Conservation (phyloP, 2,329 filamentous ascomycete genomes). For the Allantophomopsis cytisporea region DNA sequence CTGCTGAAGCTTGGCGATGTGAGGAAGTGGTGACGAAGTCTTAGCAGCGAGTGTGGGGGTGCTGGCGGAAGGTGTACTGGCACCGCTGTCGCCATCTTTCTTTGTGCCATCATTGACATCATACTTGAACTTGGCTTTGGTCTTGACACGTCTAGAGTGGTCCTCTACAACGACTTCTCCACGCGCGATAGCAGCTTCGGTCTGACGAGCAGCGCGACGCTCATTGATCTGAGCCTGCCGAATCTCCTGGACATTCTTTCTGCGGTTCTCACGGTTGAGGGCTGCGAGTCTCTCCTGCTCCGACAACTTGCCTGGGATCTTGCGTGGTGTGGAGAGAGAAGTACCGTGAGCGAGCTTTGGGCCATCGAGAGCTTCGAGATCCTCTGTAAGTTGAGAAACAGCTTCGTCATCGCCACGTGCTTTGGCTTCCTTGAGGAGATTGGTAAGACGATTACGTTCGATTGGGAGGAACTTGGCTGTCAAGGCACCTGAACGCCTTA, state of each 20-base stretch:
- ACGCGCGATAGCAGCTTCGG: constrained; percentile 45
- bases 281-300: constrained; percentile 76
- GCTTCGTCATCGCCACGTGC: constrained; percentile 46
- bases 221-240: constrained; percentile 82
- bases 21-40: constrained; percentile 29
- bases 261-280: constrained; percentile 74
- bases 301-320: constrained; percentile 32
- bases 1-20: constrained; percentile 33
- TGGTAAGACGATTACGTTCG: constrained; percentile 54
- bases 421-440: constrained; percentile 53
- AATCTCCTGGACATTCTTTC: constrained; percentile 77
- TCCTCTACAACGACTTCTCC: constrained; percentile 49
- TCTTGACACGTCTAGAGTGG: constrained; percentile 47
- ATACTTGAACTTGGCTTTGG: constrained; percentile 54
- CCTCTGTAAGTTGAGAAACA: constrained; percentile 38
- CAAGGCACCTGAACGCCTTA: constrained; percentile 56
- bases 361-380: constrained; percentile 48
- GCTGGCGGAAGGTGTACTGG: constrained; percentile 31
- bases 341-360: constrained; percentile 66
- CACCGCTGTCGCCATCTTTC: constrained; percentile 34
- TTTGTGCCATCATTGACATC: constrained; percentile 41
- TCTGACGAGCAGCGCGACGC: constrained; percentile 45
- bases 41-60: constrained; percentile 29
- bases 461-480: constrained; percentile 51
- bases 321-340: constrained; percentile 39